Evolutionary conservation across 148 eudicot species (phyloP).

Genomic region (Diospyros lotus): DNA sequence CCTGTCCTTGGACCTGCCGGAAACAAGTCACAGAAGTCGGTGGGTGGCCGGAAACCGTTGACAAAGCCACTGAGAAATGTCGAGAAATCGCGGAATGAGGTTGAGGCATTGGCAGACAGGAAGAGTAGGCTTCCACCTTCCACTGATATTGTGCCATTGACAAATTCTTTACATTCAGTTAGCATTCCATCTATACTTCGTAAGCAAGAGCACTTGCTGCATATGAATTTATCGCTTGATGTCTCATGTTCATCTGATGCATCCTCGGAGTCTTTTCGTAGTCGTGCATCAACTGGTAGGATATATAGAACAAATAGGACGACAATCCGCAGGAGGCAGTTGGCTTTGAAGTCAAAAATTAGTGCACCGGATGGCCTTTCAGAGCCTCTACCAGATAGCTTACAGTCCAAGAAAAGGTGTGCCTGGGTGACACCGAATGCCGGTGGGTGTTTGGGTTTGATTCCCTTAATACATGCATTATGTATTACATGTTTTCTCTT

Average conservation of each 20-base stretch:
- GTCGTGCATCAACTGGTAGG: constrained; percentile 25
- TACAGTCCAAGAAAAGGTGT: constrained; percentile 24
- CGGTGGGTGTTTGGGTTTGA: constrained; percentile 15
- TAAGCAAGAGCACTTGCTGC: constrained; percentile 13
- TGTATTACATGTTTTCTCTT: neutral
- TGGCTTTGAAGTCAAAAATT: constrained; percentile 18
- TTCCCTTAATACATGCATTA: neutral
- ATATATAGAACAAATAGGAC: constrained; percentile 10
- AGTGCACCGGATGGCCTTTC: constrained; percentile 12
- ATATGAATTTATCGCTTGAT: constrained; percentile 12
- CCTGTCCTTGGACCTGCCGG: constrained; percentile 20
- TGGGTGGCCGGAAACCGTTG: neutral
- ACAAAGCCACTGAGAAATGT: constrained; percentile 14
- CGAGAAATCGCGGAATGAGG: constrained; percentile 15
- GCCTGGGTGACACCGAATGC: constrained; percentile 29
- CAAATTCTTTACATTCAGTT: constrained; percentile 5
- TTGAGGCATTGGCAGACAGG: neutral
- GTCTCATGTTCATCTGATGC: constrained; percentile 32
- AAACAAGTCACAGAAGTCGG: constrained; percentile 15
- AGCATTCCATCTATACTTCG: constrained; percentile 9
- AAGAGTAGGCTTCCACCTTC: neutral
- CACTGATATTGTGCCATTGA: neutral
- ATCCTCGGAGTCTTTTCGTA: constrained; percentile 24
- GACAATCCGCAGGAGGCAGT: constrained; percentile 13
- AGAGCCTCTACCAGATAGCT: constrained; percentile 18